Conservation (phyloP, 768 basidiomycete genomes). For the Pleurotus tuoliensis region DNA sequence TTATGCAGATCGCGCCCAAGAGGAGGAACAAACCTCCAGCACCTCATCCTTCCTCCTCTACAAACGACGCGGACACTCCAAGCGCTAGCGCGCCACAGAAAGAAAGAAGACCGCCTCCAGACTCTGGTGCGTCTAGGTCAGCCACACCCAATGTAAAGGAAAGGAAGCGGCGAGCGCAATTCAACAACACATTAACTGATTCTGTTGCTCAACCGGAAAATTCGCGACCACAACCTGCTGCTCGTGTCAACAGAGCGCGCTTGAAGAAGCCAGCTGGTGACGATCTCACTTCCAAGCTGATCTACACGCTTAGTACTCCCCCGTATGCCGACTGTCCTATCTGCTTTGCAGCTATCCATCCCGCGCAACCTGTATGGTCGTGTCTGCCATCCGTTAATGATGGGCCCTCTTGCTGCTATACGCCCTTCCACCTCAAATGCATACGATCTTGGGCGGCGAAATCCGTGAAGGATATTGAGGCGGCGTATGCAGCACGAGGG, state of each 20-base stretch:
- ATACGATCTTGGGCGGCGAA: conserved; percentile 85
- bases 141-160: neutral
- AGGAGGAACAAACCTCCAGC: no score
- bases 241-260: conserved; percentile 7
- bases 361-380: conserved; percentile 82
- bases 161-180: conserved; percentile 1
- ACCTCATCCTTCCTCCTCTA: no score
- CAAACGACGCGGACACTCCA: no score
- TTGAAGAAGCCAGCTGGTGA: conserved; percentile 36
- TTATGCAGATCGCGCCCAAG: no score
- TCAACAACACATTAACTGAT: neutral
- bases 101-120: neutral
- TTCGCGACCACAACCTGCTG: neutral
- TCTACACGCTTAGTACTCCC: conserved; percentile 56
- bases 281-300: conserved; percentile 75
- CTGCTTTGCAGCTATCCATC: conserved; percentile 79
- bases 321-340: conserved; percentile 80
- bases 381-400: conserved; percentile 60
- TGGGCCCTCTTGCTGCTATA: conserved; percentile 65
- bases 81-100: no score
- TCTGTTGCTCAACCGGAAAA: neutral
- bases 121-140: neutral
- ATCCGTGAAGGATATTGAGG: conserved; percentile 67
- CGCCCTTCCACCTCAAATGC: conserved; percentile 87
- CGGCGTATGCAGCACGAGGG: conserved; percentile 71